A percentile compares a stretch with the other conserved stretches of the same genome.
phyloP scores from a whole-genome alignment of 139 green algal genomes.

The Pseudopediastrum boryanum region DNA sequence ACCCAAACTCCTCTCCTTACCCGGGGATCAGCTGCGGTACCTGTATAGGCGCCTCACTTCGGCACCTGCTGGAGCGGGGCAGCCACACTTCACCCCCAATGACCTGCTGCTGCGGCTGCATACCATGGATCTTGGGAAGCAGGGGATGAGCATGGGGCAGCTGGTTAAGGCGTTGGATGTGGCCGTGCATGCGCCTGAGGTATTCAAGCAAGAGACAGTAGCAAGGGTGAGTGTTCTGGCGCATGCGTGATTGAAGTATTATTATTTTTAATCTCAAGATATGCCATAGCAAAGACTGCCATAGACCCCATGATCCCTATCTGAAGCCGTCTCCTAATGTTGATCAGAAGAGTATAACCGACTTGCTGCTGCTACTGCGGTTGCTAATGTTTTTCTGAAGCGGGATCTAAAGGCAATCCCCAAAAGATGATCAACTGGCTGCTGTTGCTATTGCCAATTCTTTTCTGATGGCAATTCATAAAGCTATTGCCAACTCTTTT shows the following conservation, averaged over 20 bases:
- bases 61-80: neutral
- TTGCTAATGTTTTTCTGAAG: neutral
- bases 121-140: constrained; percentile 45
- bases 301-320: neutral
- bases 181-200: constrained; percentile 60
- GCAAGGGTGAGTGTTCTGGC: constrained; percentile 42
- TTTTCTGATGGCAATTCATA: no score
- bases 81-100: constrained; percentile 53
- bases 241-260: no score
- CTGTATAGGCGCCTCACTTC: constrained; percentile 32
- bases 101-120: constrained; percentile 76
- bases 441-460: constrained; percentile 11
- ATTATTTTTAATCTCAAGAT: no score
- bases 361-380: constrained; percentile 23
- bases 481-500: no score
- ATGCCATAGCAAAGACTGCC: no score
- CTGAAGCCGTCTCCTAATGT: constrained; percentile 1
- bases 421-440: constrained; percentile 16
- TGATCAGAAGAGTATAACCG: neutral
- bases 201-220: constrained; percentile 54
- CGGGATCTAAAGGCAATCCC: neutral
- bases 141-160: constrained; percentile 21
- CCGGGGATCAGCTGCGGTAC: constrained; percentile 27
- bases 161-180: constrained; percentile 64
- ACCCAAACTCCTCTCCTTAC: constrained; percentile 38